These are phyloP conservation scores for Salvia rosmarinus DNA, from an alignment of 257 asterid species.

Conservation along the genomic window DNA sequence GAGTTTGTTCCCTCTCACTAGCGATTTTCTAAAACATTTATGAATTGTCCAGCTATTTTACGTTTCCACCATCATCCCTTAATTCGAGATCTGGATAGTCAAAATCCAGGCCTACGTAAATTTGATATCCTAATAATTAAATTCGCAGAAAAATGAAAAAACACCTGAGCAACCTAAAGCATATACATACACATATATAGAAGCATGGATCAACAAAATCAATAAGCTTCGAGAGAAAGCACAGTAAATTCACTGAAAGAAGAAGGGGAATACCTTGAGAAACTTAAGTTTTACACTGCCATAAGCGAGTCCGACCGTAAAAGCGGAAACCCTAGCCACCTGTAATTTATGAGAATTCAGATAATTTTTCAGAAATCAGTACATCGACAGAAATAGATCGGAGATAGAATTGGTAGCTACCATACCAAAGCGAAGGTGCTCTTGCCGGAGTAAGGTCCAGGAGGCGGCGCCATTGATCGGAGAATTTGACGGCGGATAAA, in stretches of 20 bases:
- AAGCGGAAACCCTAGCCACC: slow-evolving; percentile 66
- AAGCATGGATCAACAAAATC: not conserved
- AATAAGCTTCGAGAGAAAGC: not conserved
- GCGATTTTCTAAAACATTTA: not conserved
- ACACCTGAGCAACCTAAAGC: not conserved
- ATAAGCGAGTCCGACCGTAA: slow-evolving; percentile 57
- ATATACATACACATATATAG: not conserved
- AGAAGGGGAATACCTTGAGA: slow-evolving; percentile 44
- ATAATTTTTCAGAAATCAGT: not conserved
- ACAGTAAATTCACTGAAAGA: not conserved
- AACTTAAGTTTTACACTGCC: slow-evolving; percentile 53
- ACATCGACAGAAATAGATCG: slow-evolving; percentile 16
- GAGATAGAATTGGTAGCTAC: slow-evolving; percentile 22
- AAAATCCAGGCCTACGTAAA: not conserved
- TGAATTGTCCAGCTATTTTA: not conserved
- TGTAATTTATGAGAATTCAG: slow-evolving; percentile 33
- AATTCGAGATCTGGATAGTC: slow-evolving; percentile 28
- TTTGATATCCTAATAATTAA: not conserved
- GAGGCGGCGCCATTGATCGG: slow-evolving; percentile 54
- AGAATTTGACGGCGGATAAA: slow-evolving; percentile 23
- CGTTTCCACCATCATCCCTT: not conserved
- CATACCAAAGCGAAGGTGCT: slow-evolving; percentile 64
- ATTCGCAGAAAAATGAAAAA: not conserved
- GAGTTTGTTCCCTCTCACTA: not conserved
- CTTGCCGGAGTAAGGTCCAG: slow-evolving; percentile 63